Evolutionary conservation across 2,329 filamentous ascomycete genomes (phyloP), one percentile per base, ranked within the genome.

Genomic region (Pyrenochaeta sp.): DNA sequence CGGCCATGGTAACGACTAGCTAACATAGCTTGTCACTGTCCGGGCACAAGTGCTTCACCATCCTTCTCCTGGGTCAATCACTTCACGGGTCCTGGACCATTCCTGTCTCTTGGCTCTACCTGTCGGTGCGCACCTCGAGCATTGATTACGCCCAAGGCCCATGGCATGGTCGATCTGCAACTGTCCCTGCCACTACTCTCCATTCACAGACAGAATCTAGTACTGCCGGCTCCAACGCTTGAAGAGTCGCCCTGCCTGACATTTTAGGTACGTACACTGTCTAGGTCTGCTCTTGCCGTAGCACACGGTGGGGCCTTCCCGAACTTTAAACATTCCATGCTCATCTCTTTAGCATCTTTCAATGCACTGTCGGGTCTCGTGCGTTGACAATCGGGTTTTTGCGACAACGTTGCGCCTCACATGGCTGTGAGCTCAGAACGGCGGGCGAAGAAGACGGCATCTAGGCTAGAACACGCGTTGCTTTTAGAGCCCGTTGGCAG

Each of bases 381-480:
- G 62, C 57, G 30, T 64, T 68, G 53, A 68, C 59, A 61, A 62
- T 68, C 64, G 54, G 62, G 53, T 63, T 66, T 19, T 71, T 66
- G 70, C 72, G 58, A 72, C 59, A 64, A 59, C 51, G 64, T 62
- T 66, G 63, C 65, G 66, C 70, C 66, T 69, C 74, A 66, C 71
- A 78, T 78, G 76, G 76, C 76, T 72, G 71, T 76, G 56, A 73
- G 71, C 62, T 68, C 72, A 58, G 72, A 77, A 55, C 70, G 69
- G 61, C 74, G 71, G 63, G 66, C 67, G 64, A 74, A 70, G 66
- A 74, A 73, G 72, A 70, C 69, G 62, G 65, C 67, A 58, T 66
- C 66, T 59, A 72, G 67, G 66, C 56, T 73, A 68, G 70, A 76
- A 50, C 70, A 72, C 44, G 60, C 72, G 51, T 68, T 74, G 59